These are phyloP conservation scores for Penicillium hesseltinei DNA, from an alignment of 2,329 filamentous ascomycete species.

Conservation along the genomic window DNA sequence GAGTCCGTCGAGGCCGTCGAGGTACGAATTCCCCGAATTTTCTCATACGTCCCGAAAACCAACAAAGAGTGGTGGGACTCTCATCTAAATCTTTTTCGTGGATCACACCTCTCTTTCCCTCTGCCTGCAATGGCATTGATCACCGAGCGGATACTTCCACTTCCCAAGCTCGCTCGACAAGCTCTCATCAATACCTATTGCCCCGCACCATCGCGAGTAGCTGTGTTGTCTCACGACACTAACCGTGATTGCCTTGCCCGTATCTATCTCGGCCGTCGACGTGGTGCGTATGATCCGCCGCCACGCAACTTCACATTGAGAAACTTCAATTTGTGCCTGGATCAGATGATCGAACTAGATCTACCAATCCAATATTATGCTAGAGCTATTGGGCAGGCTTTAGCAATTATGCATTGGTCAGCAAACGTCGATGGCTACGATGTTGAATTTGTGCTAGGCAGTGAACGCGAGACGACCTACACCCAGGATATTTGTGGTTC, in stretches of 20 bases:
- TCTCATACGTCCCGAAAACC: conserved; percentile 11
- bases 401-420: conserved; percentile 12
- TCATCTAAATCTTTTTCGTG: background rate
- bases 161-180: conserved; percentile 19
- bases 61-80: conserved; percentile 8
- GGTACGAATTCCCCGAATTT: conserved; percentile 2
- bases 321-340: conserved; percentile 10
- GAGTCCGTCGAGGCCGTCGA: background rate
- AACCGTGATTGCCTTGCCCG: conserved; percentile 18
- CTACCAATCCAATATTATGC: conserved; percentile 4
- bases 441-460: conserved; percentile 15
- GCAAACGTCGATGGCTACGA: conserved; percentile 15
- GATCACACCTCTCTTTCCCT: background rate
- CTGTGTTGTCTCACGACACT: background rate
- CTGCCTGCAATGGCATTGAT: conserved; percentile 19
- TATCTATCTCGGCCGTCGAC: conserved; percentile 14
- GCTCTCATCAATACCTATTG: conserved; percentile 25
- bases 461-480: conserved; percentile 1
- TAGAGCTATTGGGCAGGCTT: conserved; percentile 1
- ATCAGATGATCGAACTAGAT: conserved; percentile 13
- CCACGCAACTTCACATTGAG: conserved; percentile 11
- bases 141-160: conserved; percentile 21
- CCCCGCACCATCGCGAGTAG: background rate
- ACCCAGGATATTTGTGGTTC: background rate
- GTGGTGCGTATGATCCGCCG: background rate